These are phyloP conservation scores for Skeletonema tropicum DNA, from an alignment of 108 stramenopile species.

Conservation along the genomic window DNA sequence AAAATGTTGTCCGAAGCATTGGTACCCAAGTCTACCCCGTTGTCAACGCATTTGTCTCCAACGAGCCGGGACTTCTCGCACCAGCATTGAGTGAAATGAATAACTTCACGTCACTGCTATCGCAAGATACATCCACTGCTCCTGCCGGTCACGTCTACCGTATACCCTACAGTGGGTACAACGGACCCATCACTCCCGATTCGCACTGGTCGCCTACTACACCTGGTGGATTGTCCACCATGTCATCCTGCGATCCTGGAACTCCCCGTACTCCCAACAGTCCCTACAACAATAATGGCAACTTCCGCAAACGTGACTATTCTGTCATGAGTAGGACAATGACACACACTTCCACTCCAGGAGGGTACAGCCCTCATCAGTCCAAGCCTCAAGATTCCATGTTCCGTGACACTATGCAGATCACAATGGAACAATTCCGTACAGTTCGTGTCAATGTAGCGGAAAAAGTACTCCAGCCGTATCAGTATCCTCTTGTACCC, in stretches of 20 bases:
- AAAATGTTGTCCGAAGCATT: slow-evolving; percentile 72
- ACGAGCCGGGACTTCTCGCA: slow-evolving; percentile 76
- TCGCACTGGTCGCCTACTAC: slow-evolving; percentile 48
- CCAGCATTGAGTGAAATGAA: slow-evolving; percentile 81
- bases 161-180: slow-evolving; percentile 10
- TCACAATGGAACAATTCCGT: slow-evolving; percentile 79
- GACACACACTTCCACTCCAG: slow-evolving; percentile 26
- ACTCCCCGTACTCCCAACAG: slow-evolving; percentile 11
- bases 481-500: slow-evolving; percentile 70
- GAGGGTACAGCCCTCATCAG: slow-evolving; percentile 4
- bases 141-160: slow-evolving; percentile 10
- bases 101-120: slow-evolving; percentile 72
- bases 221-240: slow-evolving; percentile 36
- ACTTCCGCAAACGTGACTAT: slow-evolving; percentile 27
- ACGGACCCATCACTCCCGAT: slow-evolving; percentile 37
- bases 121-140: slow-evolving; percentile 34
- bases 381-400: slow-evolving; percentile 17
- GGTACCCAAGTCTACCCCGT: slow-evolving; percentile 80
- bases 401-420: slow-evolving; percentile 48
- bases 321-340: slow-evolving; percentile 39
- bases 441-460: slow-evolving; percentile 36
- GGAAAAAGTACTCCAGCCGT: slow-evolving; percentile 24
- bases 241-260: slow-evolving; percentile 26
- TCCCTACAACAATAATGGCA: slow-evolving; percentile 8
- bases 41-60: slow-evolving; percentile 73